These are phyloP conservation scores for Basipetospora chlamydospora DNA, from an alignment of 2,329 filamentous ascomycete genomes.

Conservation along the genomic window DNA sequence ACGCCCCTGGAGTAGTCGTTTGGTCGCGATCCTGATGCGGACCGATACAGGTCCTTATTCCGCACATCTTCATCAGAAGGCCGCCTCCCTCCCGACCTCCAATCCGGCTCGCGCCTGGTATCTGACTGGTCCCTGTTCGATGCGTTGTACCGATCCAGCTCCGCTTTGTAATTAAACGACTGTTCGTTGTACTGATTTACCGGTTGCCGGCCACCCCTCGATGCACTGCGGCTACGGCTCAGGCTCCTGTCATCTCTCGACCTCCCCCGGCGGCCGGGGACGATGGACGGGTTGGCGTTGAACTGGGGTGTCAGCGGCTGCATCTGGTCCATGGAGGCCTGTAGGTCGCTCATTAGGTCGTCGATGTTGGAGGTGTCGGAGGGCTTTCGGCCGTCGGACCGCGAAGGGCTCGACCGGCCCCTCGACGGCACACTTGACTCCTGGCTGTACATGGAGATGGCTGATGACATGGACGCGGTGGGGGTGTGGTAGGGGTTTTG, in stretches of 20 bases:
- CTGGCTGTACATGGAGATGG: conserved; percentile 6
- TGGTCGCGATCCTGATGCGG: conserved; percentile 7
- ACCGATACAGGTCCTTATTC: not conserved
- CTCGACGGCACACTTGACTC: conserved; percentile 1
- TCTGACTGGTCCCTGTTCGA: not conserved
- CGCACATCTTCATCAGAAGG: not conserved
- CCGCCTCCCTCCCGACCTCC: not conserved
- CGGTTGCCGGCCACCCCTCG: not conserved
- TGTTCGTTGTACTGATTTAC: not conserved
- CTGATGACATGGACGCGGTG: conserved; percentile 18
- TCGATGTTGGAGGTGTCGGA: conserved; percentile 33
- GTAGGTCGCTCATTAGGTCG: conserved; percentile 39
- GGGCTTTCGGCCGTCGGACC: conserved; percentile 17
- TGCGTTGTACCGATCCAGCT: conserved; percentile 2
- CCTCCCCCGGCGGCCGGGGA: conserved; percentile 1
- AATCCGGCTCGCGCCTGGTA: not conserved
- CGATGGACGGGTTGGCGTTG: conserved; percentile 2
- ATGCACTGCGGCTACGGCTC: conserved; percentile 4
- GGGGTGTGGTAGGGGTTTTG: conserved; percentile 51
- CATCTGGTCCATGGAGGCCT: conserved; percentile 31
- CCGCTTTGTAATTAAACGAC: not conserved
- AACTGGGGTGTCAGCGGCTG: conserved; percentile 13
- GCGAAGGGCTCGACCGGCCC: not conserved
- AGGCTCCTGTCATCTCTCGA: conserved; percentile 1
- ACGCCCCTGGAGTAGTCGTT: no score